These are phyloP conservation scores for Colletotrichum sp. DNA, from an alignment of 2,329 filamentous ascomycete species.

Conservation along the genomic window DNA sequence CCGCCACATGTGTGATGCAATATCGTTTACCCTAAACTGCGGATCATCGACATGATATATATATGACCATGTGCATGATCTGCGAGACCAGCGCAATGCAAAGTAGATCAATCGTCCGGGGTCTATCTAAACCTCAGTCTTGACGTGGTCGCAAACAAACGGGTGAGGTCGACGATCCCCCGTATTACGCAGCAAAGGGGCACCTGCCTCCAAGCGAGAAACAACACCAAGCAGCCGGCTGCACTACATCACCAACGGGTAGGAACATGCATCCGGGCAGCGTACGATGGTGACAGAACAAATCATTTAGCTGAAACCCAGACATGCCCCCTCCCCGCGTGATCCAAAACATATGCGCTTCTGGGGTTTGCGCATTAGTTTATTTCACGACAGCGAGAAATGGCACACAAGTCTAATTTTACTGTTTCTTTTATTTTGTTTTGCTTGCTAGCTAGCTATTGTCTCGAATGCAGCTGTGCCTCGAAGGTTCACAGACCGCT, in stretches of 20 bases:
- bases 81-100: background rate
- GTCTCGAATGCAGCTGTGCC: background rate
- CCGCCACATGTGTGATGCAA: background rate
- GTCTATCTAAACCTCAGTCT: background rate
- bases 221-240: background rate
- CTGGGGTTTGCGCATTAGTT: background rate
- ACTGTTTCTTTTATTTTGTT: background rate
- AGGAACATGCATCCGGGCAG: background rate
- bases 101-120: background rate
- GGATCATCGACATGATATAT: background rate
- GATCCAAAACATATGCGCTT: background rate
- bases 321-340: background rate
- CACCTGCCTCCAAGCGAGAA: background rate
- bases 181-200: background rate
- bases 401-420: background rate
- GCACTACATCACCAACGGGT: background rate
- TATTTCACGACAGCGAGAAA: background rate
- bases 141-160: background rate
- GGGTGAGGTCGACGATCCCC: background rate
- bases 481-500: background rate
- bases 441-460: background rate
- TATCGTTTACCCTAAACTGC: background rate
- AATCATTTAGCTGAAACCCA: background rate
- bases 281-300: background rate
- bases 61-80: background rate